phyloP scores from a whole-genome alignment of 345 rosid species.

The Syzygium grande region DNA sequence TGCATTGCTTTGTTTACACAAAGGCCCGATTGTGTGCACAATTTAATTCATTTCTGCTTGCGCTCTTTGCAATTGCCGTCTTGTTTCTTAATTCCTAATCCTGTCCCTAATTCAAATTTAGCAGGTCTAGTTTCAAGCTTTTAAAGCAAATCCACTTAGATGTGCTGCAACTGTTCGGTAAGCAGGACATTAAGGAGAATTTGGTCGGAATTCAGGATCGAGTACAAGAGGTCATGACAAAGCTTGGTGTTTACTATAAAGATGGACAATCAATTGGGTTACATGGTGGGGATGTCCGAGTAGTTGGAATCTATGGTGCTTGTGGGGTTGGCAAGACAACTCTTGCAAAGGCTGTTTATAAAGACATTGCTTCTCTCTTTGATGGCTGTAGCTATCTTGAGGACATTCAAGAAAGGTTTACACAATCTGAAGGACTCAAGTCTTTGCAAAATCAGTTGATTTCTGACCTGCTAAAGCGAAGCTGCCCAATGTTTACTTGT shows the following conservation, averaged over 20 bases:
- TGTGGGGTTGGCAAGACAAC: constrained; percentile 6
- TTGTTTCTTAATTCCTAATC: background rate
- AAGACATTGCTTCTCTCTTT: background rate
- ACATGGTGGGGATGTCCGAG: background rate
- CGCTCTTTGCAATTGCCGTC: background rate
- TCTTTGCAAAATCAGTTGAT: background rate
- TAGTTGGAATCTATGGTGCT: background rate
- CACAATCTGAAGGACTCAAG: background rate
- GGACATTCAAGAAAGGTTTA: background rate
- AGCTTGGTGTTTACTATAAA: background rate
- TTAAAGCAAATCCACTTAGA: background rate
- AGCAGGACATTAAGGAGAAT: fast-evolving
- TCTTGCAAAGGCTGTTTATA: background rate
- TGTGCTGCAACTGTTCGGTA: background rate
- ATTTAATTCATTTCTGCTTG: fast-evolving
- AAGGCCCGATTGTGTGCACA: background rate
- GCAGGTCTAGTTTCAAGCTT: background rate
- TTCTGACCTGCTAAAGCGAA: background rate
- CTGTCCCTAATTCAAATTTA: background rate
- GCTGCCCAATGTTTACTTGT: background rate
- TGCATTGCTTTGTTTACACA: fast-evolving
- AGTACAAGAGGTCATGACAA: background rate
- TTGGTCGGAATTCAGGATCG: background rate
- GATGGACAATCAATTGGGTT: background rate
- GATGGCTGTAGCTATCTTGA: background rate